Conservation (phyloP, 768 basidiomycete species). For the Sistotremastrum suecicum region DNA sequence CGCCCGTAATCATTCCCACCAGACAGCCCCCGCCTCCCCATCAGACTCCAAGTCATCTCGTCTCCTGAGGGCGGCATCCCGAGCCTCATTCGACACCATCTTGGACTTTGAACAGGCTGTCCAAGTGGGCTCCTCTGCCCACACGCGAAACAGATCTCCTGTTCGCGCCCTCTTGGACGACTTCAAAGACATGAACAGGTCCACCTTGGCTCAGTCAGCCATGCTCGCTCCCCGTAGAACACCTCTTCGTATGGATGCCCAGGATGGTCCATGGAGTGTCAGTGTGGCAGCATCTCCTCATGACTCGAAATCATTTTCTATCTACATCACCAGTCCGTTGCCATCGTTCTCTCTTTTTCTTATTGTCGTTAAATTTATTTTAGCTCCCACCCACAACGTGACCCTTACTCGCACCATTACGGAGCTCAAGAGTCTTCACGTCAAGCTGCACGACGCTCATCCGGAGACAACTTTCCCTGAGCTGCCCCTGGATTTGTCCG, state of each 20-base stretch:
- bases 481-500: slow-evolving; percentile 44
- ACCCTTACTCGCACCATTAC: slow-evolving; percentile 67
- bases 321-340: slow-evolving; percentile 47
- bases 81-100: too few relatives aligned
- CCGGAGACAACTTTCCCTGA: slow-evolving; percentile 42
- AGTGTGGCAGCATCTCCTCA: slow-evolving; percentile 79
- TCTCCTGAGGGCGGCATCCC: too few relatives aligned
- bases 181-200: too few relatives aligned
- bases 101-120: too few relatives aligned
- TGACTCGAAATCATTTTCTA: slow-evolving; percentile 56
- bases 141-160: too few relatives aligned
- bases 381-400: slow-evolving; percentile 82
- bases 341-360: slow-evolving; percentile 15
- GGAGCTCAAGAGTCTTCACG: slow-evolving; percentile 73
- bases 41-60: too few relatives aligned
- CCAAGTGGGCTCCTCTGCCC: too few relatives aligned
- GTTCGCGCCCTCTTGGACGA: too few relatives aligned
- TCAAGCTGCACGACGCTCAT: slow-evolving; percentile 56
- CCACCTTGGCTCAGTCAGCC: too few relatives aligned
- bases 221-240: slow-evolving; percentile 14
- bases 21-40: too few relatives aligned
- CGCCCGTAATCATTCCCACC: too few relatives aligned
- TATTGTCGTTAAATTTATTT: slow-evolving; percentile 6
- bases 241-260: slow-evolving; percentile 49
- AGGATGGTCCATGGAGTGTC: slow-evolving; percentile 78